Evolutionary conservation across 441 rosid genomes (phyloP).

Genomic region (Dalechampia spathulata): DNA sequence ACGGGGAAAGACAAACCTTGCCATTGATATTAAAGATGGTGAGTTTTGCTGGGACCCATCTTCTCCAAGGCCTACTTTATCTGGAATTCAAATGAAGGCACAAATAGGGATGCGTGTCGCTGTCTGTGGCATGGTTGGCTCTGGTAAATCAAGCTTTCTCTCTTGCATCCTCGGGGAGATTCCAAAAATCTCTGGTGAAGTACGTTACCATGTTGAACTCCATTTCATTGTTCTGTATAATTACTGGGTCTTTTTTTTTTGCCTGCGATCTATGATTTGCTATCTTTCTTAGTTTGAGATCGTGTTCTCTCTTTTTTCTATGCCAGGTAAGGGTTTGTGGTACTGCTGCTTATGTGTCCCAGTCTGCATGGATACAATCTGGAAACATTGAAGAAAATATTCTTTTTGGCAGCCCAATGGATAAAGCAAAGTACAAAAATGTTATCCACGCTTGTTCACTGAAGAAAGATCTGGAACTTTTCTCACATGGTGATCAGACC

Average conservation of each 20-base stretch:
- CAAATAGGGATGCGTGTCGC: slow-evolving; percentile 97
- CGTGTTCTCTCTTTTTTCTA: neutral
- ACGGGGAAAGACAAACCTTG: slow-evolving; percentile 49
- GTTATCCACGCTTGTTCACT: slow-evolving; percentile 92
- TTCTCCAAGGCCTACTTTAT: slow-evolving; percentile 61
- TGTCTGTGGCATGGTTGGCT: slow-evolving; percentile 96
- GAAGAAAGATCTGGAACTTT: slow-evolving; percentile 92
- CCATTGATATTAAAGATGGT: slow-evolving; percentile 80
- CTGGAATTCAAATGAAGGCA: slow-evolving; percentile 73
- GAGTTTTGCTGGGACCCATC: slow-evolving; percentile 80
- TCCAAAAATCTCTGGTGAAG: slow-evolving; percentile 94
- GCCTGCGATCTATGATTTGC: slow-evolving; percentile 1
- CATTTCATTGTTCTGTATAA: neutral
- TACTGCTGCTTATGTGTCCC: slow-evolving; percentile 92
- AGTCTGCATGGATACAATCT: slow-evolving; percentile 99
- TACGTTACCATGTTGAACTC: slow-evolving; percentile 39
- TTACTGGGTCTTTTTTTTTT: slow-evolving; percentile 9
- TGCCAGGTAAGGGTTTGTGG: slow-evolving; percentile 88
- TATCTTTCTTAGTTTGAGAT: neutral
- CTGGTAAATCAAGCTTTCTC: slow-evolving; percentile 97
- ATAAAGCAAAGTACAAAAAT: slow-evolving; percentile 81
- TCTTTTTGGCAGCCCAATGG: slow-evolving; percentile 97
- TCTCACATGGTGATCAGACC: slow-evolving; percentile 98
- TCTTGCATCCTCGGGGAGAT: slow-evolving; percentile 98
- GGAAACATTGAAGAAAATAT: slow-evolving; percentile 99